Conservation (phyloP, 2,329 filamentous ascomycete genomes). For the Calonectria crousiana region DNA sequence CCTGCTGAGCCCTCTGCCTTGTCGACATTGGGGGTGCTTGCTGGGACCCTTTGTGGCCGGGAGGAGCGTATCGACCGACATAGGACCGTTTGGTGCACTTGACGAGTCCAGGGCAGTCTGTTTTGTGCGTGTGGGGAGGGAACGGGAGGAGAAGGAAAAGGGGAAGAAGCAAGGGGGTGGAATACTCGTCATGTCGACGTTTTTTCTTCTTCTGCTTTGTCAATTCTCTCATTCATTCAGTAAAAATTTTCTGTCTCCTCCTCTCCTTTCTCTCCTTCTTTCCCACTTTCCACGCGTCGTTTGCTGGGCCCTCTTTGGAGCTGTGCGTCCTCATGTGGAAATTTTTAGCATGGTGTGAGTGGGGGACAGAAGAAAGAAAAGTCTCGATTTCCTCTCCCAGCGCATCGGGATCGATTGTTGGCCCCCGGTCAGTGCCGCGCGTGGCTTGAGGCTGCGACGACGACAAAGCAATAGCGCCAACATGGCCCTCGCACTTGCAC, state of each 20-base stretch:
- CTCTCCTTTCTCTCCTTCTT: background rate
- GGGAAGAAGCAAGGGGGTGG: background rate
- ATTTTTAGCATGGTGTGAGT: background rate
- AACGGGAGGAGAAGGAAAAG: background rate
- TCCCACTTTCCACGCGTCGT: background rate
- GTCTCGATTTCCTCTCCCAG: background rate
- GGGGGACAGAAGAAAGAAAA: constrained; percentile 7
- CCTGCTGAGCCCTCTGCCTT: background rate
- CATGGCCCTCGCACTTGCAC: background rate
- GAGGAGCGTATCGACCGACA: background rate
- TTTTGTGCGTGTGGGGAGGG: background rate
- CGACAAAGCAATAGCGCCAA: background rate
- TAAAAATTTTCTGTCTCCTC: background rate
- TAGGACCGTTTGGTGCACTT: background rate
- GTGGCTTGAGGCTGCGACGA: constrained; percentile 8
- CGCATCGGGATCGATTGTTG: background rate
- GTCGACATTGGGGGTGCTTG: background rate
- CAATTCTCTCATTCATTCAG: background rate
- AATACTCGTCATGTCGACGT: background rate
- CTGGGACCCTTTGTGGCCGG: background rate
- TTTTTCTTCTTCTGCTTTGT: background rate
- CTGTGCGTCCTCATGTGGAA: background rate
- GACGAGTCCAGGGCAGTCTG: background rate
- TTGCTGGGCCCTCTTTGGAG: background rate
- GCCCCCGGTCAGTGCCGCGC: background rate